Percentiles rank a stretch among this genome's conserved stretches.
These are phyloP conservation scores for Solanum chiquidenum DNA, from an alignment of 257 asterid genomes.

Conservation along the genomic window DNA sequence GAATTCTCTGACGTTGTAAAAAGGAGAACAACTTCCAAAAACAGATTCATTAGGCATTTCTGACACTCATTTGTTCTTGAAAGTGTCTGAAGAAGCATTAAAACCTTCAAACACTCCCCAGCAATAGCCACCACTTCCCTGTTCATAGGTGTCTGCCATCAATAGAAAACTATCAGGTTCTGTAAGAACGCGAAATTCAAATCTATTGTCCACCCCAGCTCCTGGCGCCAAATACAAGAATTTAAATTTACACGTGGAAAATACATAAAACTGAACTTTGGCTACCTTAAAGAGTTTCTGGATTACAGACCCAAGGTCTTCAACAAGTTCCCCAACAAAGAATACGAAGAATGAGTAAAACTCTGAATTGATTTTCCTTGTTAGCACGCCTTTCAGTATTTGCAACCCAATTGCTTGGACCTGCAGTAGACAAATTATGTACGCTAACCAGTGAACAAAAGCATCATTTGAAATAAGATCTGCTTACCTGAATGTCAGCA, in stretches of 20 bases:
- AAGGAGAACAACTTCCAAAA: slow-evolving; percentile 71
- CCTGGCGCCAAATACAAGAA: neutral
- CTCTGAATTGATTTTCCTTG: slow-evolving; percentile 43
- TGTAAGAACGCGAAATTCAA: neutral
- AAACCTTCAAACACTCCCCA: slow-evolving; percentile 80
- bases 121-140: slow-evolving; percentile 63
- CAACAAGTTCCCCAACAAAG: slow-evolving; percentile 78
- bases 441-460: neutral
- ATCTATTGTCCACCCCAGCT: neutral
- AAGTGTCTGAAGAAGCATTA: slow-evolving; percentile 67
- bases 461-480: neutral
- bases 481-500: slow-evolving; percentile 59
- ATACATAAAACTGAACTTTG: neutral
- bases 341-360: slow-evolving; percentile 41
- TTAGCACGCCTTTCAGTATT: slow-evolving; percentile 57
- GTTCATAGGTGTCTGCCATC: slow-evolving; percentile 48
- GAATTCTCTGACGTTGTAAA: slow-evolving; percentile 42
- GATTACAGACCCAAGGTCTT: slow-evolving; percentile 38
- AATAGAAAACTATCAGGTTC: slow-evolving; percentile 14
- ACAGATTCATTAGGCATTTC: slow-evolving; percentile 59
- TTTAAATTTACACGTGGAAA: neutral
- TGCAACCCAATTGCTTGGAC: slow-evolving; percentile 83
- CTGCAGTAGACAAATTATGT: slow-evolving; percentile 31
- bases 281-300: slow-evolving; percentile 46
- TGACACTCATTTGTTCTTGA: slow-evolving; percentile 48